These are phyloP conservation scores for Chrysochromulina tobinii DNA, from an alignment of 78 protist genomes.

Conservation along the genomic window DNA sequence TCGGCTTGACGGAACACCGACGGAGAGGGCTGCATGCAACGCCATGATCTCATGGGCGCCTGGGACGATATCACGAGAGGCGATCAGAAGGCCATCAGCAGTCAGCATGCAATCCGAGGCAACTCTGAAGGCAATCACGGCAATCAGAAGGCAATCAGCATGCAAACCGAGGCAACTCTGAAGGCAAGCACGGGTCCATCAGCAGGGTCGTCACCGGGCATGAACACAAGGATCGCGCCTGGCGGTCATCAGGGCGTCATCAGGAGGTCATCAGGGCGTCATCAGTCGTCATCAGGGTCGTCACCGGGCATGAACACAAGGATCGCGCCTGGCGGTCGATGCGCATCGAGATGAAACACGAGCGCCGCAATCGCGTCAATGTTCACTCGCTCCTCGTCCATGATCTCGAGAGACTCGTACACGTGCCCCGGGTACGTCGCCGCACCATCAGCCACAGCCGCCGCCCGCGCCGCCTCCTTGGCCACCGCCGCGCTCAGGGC, in stretches of 20 bases:
- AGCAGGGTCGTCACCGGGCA: conserved; percentile 74
- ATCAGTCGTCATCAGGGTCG: too few relatives aligned
- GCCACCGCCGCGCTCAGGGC: too few relatives aligned
- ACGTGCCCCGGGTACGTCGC: background rate
- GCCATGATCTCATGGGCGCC: conserved; percentile 53
- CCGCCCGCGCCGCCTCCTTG: background rate
- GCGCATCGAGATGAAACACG: background rate
- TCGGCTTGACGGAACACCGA: too few relatives aligned
- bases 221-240: conserved; percentile 81
- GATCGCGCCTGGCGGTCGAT: conserved; percentile 59
- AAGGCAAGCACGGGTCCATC: too few relatives aligned
- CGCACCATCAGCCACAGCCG: background rate
- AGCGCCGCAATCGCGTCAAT: background rate
- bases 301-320: conserved; percentile 89
- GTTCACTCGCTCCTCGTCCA: background rate
- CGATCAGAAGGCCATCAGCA: too few relatives aligned
- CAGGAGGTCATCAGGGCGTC: too few relatives aligned
- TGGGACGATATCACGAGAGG: too few relatives aligned
- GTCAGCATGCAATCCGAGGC: too few relatives aligned
- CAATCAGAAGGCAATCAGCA: too few relatives aligned
- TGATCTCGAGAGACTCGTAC: conserved; percentile 24
- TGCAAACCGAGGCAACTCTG: too few relatives aligned
- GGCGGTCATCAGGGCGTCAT: background rate
- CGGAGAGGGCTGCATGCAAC: conserved; percentile 8
- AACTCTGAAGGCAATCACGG: too few relatives aligned